Base-by-base conservation (phyloP, 2,329 filamentous ascomycete genomes). In the Thielaviopsis euricoi region DNA sequence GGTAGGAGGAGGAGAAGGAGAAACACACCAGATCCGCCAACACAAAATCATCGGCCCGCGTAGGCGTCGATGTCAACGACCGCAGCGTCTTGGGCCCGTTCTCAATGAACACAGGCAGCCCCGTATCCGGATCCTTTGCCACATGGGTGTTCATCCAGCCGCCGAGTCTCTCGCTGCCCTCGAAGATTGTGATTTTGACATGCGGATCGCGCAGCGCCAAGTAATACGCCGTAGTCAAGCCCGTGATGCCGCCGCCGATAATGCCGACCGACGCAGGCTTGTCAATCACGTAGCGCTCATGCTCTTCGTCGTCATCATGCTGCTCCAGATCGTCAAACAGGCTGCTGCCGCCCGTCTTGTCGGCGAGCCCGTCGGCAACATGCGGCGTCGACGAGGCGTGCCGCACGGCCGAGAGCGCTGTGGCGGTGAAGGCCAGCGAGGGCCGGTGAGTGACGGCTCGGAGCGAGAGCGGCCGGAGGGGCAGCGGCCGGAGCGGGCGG, bases 181-280 rank as follows among this genome's bases (percentile, higher is more conserved):
- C 58, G 43, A 60, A 51, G 13, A 60, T 40, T 15, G 56, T 56
- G 50, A 60, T 60, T 40, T 60, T 60, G n/a, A 60, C 53, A 2
- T 53, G n/a, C 6, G 58, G 58, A 25, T 52, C 52, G 3, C 55
- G 74, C 63, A 80, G 80, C 13, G 82, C 76, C 51, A 95, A 75
- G 68, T 87, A 89, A 73, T 87, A 88, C 29, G 89, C 88, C 46
- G 83, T 78, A 40, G 85, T 80, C 53, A 95, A 78, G 55, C 89
- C 89, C 1, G 88, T 93, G 67, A 95, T 83, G 48, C 89, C 89
- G 61, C 83, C 88, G 56, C 89, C 89, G 29, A 94, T 70, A 55
- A 94, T 76, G 23, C 86, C 87, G 58, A 88, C 72, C 21, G 70
- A 63, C 58, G 69, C 64, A 10, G 65, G 66, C 15, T 59, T 50